These are phyloP conservation scores for Alloascoidea hylecoeti DNA, from an alignment of 805 yeast species.

Conservation along the genomic window DNA sequence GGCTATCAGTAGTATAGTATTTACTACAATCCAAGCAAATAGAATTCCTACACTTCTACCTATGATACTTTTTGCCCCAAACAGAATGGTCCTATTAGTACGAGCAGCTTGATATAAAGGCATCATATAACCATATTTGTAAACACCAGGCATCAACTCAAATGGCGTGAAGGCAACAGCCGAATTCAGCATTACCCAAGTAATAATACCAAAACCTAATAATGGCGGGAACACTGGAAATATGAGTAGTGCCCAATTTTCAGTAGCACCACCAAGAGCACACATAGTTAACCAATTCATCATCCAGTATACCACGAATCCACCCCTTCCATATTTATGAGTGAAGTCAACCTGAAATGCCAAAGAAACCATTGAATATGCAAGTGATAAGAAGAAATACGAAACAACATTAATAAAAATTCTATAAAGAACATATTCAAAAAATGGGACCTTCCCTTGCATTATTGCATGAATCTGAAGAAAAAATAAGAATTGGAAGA, in stretches of 20 bases:
- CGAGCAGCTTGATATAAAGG: slow-evolving; percentile 59
- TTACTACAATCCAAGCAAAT: slow-evolving; percentile 44
- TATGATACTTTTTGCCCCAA: slow-evolving; percentile 39
- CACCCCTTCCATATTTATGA: slow-evolving; percentile 45
- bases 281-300: slow-evolving; percentile 51
- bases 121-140: slow-evolving; percentile 49
- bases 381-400: slow-evolving; percentile 42
- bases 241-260: slow-evolving; percentile 39
- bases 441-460: slow-evolving; percentile 2
- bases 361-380: slow-evolving; percentile 43
- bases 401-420: too few species aligned
- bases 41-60: slow-evolving; percentile 50
- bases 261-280: slow-evolving; percentile 68
- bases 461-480: slow-evolving; percentile 2
- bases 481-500: slow-evolving; percentile 48
- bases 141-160: slow-evolving; percentile 41
- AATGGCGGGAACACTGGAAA: slow-evolving; percentile 44
- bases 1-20: too few species aligned
- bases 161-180: slow-evolving; percentile 57
- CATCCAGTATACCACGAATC: slow-evolving; percentile 68
- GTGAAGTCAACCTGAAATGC: slow-evolving; percentile 56
- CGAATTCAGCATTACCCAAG: slow-evolving; percentile 57
- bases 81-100: slow-evolving; percentile 42
- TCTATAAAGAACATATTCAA: slow-evolving; percentile 7
- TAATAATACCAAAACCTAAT: slow-evolving; percentile 57